Percentiles rank a stretch among this genome's conserved stretches.
phyloP scores from a whole-genome alignment of 2,329 filamentous ascomycete species.

The Fusarium foetens region DNA sequence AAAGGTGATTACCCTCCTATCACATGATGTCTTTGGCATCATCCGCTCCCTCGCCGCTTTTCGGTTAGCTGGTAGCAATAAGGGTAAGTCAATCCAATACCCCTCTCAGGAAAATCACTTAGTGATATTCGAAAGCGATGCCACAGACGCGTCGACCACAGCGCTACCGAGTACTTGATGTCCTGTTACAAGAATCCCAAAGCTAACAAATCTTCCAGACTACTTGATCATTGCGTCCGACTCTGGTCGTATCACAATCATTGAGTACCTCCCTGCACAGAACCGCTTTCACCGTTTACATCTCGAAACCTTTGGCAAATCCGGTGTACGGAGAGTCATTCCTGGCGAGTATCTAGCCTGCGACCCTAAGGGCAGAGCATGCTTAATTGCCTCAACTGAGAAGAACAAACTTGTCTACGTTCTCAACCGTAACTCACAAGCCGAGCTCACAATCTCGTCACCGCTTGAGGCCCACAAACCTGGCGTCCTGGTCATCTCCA shows the following conservation, averaged over 20 bases:
- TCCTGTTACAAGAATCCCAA: conserved; percentile 44
- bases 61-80: conserved; percentile 89
- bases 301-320: conserved; percentile 98
- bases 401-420: conserved; percentile 99
- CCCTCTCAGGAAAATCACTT: conserved; percentile 65
- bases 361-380: conserved; percentile 95
- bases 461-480: conserved; percentile 96
- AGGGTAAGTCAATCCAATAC: conserved; percentile 76
- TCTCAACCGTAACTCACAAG: conserved; percentile 92
- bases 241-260: conserved; percentile 91
- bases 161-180: conserved; percentile 24
- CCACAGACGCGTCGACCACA: conserved; percentile 37
- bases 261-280: conserved; percentile 88
- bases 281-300: conserved; percentile 91
- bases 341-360: conserved; percentile 96
- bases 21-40: conserved; percentile 96
- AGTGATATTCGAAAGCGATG: conserved; percentile 65
- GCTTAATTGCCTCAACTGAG: conserved; percentile 91
- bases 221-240: conserved; percentile 96
- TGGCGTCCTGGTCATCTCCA: conserved; percentile 86
- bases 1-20: conserved; percentile 85
- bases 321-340: conserved; percentile 89
- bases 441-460: conserved; percentile 95
- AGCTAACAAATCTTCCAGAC: conserved; percentile 67
- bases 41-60: conserved; percentile 90